Evolutionary conservation across 129 eudicot genomes (phyloP).

Genomic region (Artemisia tridentata): DNA sequence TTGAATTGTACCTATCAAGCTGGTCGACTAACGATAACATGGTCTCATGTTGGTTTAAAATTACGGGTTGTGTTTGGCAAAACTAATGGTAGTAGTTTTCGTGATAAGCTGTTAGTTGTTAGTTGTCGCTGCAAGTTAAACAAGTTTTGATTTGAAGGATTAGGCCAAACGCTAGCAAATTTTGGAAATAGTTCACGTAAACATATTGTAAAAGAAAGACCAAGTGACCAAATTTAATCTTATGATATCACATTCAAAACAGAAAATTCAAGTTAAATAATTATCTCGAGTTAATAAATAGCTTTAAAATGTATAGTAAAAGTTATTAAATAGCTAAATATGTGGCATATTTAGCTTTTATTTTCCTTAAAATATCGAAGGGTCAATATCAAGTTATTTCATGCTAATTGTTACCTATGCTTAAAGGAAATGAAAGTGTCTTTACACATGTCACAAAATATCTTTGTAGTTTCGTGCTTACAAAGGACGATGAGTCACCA

Average conservation of each 20-base stretch:
- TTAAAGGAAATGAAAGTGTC: conserved; percentile 8
- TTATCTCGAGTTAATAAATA: neutral
- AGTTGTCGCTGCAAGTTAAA: too few relatives aligned
- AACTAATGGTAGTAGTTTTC: too few relatives aligned
- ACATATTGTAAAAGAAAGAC: too few relatives aligned
- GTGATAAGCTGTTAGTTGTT: too few relatives aligned
- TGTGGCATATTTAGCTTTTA: neutral
- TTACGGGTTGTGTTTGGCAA: too few relatives aligned
- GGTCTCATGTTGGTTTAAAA: neutral
- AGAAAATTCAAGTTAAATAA: too few relatives aligned
- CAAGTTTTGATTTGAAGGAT: too few relatives aligned
- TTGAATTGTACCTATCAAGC: neutral
- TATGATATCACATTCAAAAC: too few relatives aligned
- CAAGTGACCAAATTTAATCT: too few relatives aligned
- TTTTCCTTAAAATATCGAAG: neutral
- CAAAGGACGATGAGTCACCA: conserved; percentile 23
- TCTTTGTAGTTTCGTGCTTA: conserved; percentile 15
- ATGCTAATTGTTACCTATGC: conserved; percentile 14
- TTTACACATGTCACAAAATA: conserved; percentile 14
- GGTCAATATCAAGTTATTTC: conserved; percentile 7
- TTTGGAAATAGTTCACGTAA: too few relatives aligned
- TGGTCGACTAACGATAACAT: neutral
- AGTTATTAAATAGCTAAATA: neutral
- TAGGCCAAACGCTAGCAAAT: too few relatives aligned
- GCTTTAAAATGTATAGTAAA: neutral